Evolutionary conservation across 73 alveolate species (phyloP).

Genomic region (Uronychia binucleata): DNA sequence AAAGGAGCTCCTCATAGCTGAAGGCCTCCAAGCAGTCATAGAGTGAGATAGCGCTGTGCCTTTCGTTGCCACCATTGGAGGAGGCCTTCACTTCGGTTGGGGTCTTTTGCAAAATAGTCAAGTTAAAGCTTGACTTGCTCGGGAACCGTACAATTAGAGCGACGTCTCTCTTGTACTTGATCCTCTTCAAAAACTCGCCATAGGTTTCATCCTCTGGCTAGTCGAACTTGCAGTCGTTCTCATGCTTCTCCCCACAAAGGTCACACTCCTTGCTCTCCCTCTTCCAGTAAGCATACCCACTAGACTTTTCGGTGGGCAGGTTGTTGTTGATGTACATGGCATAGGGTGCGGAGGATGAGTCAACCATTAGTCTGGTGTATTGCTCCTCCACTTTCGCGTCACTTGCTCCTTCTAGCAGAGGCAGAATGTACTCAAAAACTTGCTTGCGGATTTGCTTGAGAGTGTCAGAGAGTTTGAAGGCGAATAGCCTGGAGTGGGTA

Average conservation of each 20-base stretch:
- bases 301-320: not conserved
- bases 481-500: not conserved
- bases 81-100: not conserved
- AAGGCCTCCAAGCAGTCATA: slow-evolving; percentile 16
- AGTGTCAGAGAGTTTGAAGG: not conserved
- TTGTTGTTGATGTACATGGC: not conserved
- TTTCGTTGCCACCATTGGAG: not conserved
- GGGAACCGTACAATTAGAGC: not conserved
- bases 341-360: not conserved
- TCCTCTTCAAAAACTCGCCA: not conserved
- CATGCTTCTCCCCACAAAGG: not conserved
- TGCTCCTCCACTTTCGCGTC: not conserved
- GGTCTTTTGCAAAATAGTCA: not conserved
- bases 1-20: slow-evolving; percentile 70
- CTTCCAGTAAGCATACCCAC: not conserved
- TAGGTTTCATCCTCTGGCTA: not conserved
- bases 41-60: not conserved
- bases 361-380: not conserved
- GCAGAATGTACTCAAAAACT: not conserved
- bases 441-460: not conserved
- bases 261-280: not conserved
- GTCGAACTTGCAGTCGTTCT: not conserved
- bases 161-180: not conserved
- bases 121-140: not conserved
- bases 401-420: not conserved